These are phyloP conservation scores for Centaurea solstitialis DNA, from an alignment of 129 eudicot species.

Conservation along the genomic window DNA sequence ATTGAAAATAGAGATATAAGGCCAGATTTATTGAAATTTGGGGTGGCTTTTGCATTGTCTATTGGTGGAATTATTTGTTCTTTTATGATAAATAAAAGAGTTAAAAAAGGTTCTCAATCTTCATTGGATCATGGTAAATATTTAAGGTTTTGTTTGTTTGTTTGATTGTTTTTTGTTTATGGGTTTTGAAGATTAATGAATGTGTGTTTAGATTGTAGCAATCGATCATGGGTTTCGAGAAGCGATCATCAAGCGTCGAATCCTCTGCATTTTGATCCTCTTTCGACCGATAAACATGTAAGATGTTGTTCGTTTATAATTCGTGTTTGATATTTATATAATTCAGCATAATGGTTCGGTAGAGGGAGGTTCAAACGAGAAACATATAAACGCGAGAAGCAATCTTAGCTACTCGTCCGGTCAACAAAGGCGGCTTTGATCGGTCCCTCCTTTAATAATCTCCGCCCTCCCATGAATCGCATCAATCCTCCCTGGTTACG, in stretches of 20 bases:
- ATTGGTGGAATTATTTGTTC: slow-evolving; percentile 71
- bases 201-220: slow-evolving; percentile 41
- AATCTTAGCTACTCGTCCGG: no score
- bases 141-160: slow-evolving; percentile 15
- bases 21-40: slow-evolving; percentile 68
- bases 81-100: slow-evolving; percentile 42
- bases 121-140: slow-evolving; percentile 16
- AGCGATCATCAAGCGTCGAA: slow-evolving; percentile 11
- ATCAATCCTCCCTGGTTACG: no score
- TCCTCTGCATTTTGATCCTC: slow-evolving; percentile 27
- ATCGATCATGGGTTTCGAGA: slow-evolving; percentile 14
- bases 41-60: slow-evolving; percentile 67
- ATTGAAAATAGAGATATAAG: slow-evolving; percentile 50
- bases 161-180: neutral
- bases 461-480: no score
- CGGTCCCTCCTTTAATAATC: no score
- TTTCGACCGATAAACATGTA: slow-evolving; percentile 39
- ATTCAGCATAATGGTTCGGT: neutral
- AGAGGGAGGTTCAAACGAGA: no score
- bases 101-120: slow-evolving; percentile 40
- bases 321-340: neutral
- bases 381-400: no score
- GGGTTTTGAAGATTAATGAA: slow-evolving; percentile 14
- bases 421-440: no score
- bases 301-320: slow-evolving; percentile 14